Evolutionary conservation across 176 grass and related monocot genomes (phyloP).

Genomic region (Cenchrus fungigraminus): DNA sequence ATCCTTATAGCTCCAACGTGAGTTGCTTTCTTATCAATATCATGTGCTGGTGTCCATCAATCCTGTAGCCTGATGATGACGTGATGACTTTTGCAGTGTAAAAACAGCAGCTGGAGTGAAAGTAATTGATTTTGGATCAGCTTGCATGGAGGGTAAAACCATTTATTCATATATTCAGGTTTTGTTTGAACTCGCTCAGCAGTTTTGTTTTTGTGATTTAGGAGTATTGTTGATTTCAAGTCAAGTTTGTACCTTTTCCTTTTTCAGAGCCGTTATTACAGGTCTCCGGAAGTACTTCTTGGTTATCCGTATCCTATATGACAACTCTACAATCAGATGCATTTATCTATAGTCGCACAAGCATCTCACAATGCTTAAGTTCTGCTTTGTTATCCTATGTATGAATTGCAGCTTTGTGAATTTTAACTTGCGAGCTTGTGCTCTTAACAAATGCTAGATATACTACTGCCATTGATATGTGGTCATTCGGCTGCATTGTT

Average conservation of each 20-base stretch:
- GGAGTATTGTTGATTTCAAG: constrained; percentile 36
- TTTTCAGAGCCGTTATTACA: constrained; percentile 98
- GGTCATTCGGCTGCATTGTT: constrained; percentile 97
- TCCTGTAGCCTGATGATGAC: constrained; percentile 37
- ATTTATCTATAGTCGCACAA: constrained; percentile 28
- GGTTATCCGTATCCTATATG: constrained; percentile 98
- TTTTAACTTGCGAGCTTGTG: constrained; percentile 42
- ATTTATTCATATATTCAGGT: constrained; percentile 99
- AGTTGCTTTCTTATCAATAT: constrained; percentile 45
- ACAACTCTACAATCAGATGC: constrained; percentile 27
- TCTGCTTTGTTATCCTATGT: constrained; percentile 4
- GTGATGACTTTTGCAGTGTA: constrained; percentile 63
- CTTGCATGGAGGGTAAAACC: constrained; percentile 92
- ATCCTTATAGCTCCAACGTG: constrained; percentile 90
- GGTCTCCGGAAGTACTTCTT: constrained; percentile 96
- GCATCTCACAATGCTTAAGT: constrained; percentile 28
- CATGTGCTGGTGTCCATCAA: constrained; percentile 21
- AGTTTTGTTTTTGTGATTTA: constrained; percentile 29
- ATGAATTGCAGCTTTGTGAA: constrained; percentile 24
- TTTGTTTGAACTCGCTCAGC: constrained; percentile 44
- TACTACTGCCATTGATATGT: constrained; percentile 97
- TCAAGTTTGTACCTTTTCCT: constrained; percentile 49
- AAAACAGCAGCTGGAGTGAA: constrained; percentile 92
- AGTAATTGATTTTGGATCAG: constrained; percentile 99
- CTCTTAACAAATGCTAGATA: constrained; percentile 86